Evolutionary conservation across 805 yeast species (phyloP).

Genomic region (Cyberlindnera galapagoensis): DNA sequence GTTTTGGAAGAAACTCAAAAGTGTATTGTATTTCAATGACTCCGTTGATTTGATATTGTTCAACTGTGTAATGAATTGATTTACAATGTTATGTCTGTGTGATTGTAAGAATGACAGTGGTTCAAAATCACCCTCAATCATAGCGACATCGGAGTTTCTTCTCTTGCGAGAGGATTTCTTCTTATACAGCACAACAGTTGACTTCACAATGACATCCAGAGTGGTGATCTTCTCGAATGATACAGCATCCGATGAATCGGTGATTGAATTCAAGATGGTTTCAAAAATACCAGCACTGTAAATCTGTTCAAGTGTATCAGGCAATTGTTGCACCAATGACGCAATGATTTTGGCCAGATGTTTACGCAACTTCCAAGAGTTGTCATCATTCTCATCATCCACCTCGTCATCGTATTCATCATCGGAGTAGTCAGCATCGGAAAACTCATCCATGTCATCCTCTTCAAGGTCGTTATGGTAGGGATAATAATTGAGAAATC

Average conservation of each 20-base stretch:
- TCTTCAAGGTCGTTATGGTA: conserved; percentile 31
- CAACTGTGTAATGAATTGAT: conserved; percentile 21
- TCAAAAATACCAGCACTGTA: conserved; percentile 27
- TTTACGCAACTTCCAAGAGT: conserved; percentile 58
- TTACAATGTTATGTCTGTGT: conserved; percentile 17
- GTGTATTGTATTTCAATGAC: conserved; percentile 18
- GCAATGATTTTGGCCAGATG: conserved; percentile 40
- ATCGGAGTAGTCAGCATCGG: conserved; percentile 41
- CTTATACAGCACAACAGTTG: conserved; percentile 17
- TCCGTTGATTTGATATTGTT: conserved; percentile 21
- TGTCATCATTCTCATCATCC: conserved; percentile 39
- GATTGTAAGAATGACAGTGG: conserved; percentile 18
- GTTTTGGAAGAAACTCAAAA: conserved; percentile 22
- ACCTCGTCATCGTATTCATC: conserved; percentile 32
- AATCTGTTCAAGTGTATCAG: conserved; percentile 29
- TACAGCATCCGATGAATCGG: conserved; percentile 44
- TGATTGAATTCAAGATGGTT: conserved; percentile 28
- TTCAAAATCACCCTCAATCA: conserved; percentile 25
- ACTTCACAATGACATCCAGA: conserved; percentile 32
- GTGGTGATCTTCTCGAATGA: conserved; percentile 42
- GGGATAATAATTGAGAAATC: conserved; percentile 41
- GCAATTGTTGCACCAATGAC: conserved; percentile 31
- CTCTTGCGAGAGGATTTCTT: conserved; percentile 23
- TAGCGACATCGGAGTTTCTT: conserved; percentile 35
- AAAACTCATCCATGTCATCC: conserved; percentile 30